Conservation (phyloP, 2,329 filamentous ascomycete genomes). For the Calonectria fujianensis region DNA sequence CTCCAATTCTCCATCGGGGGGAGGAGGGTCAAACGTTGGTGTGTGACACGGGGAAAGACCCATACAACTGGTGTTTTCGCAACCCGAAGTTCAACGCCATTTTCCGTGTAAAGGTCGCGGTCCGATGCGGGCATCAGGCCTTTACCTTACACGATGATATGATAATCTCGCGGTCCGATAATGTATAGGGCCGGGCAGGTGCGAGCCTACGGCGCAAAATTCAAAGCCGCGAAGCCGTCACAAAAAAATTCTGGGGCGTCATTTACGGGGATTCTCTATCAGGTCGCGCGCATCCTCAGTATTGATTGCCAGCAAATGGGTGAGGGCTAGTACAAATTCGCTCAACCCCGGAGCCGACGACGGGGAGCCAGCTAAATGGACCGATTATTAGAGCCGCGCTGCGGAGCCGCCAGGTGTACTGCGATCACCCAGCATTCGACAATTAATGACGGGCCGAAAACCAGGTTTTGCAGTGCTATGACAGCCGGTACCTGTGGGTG, state of each 20-base stretch:
- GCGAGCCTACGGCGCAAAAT: slow-evolving; percentile 9
- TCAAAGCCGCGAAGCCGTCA: slow-evolving; percentile 1
- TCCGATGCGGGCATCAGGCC: neutral
- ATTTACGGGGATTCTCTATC: slow-evolving; percentile 22
- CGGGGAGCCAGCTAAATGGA: neutral
- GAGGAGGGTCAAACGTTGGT: slow-evolving; percentile 19
- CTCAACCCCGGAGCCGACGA: slow-evolving; percentile 18
- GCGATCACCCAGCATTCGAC: neutral
- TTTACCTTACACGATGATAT: slow-evolving; percentile 8
- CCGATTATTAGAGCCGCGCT: slow-evolving; percentile 12
- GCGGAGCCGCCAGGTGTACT: neutral
- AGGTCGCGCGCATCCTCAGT: neutral
- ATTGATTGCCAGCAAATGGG: neutral
- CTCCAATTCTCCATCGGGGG: slow-evolving; percentile 19
- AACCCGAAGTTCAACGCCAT: slow-evolving; percentile 15
- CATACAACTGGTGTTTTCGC: neutral
- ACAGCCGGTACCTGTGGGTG: neutral
- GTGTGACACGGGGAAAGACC: neutral
- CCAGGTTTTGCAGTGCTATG: slow-evolving; percentile 5
- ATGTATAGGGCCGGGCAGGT: neutral
- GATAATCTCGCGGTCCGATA: slow-evolving; percentile 8
- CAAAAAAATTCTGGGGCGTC: slow-evolving; percentile 3
- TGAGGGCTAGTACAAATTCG: slow-evolving; percentile 12
- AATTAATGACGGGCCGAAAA: slow-evolving; percentile 12
- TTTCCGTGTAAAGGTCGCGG: neutral